Conservation (phyloP, 352 stramenopile genomes). For the Phytophthora pistaciae region DNA sequence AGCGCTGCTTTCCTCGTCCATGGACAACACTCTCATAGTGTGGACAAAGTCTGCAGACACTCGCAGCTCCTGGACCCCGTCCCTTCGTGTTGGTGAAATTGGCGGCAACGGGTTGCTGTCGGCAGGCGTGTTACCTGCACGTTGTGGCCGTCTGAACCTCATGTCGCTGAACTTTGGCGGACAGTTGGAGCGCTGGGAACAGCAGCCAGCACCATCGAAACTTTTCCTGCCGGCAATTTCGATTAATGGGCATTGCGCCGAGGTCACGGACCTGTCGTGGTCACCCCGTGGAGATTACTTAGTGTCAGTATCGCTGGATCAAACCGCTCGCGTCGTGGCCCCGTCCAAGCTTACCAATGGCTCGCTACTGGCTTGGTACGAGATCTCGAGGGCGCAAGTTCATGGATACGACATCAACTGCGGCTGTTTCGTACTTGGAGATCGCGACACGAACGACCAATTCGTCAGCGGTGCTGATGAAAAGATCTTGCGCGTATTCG, state of each 20-base stretch:
- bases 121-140: conserved; percentile 42
- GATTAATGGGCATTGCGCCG: conserved; percentile 62
- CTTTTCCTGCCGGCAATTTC: conserved; percentile 61
- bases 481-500: conserved; percentile 85
- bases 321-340: conserved; percentile 72
- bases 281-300: conserved; percentile 68
- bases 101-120: conserved; percentile 63
- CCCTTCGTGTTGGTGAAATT: conserved; percentile 66
- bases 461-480: conserved; percentile 87
- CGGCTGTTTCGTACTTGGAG: conserved; percentile 52
- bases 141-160: conserved; percentile 49
- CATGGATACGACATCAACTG: conserved; percentile 89
- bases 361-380: conserved; percentile 42
- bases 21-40: conserved; percentile 84
- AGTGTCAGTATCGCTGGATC: conserved; percentile 78
- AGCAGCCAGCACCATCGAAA: conserved; percentile 55
- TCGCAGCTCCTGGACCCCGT: conserved; percentile 49
- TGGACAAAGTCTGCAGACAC: conserved; percentile 48
- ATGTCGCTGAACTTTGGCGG: conserved; percentile 70
- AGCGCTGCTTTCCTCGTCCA: conserved; percentile 68
- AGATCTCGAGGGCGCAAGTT: conserved; percentile 83
- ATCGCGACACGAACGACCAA: conserved; percentile 36
- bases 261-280: conserved; percentile 79
- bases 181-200: conserved; percentile 75
- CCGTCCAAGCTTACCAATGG: conserved; percentile 9